These are phyloP conservation scores for Xylariaceae sp. DNA, from an alignment of 2,329 filamentous ascomycete genomes.

Conservation along the genomic window DNA sequence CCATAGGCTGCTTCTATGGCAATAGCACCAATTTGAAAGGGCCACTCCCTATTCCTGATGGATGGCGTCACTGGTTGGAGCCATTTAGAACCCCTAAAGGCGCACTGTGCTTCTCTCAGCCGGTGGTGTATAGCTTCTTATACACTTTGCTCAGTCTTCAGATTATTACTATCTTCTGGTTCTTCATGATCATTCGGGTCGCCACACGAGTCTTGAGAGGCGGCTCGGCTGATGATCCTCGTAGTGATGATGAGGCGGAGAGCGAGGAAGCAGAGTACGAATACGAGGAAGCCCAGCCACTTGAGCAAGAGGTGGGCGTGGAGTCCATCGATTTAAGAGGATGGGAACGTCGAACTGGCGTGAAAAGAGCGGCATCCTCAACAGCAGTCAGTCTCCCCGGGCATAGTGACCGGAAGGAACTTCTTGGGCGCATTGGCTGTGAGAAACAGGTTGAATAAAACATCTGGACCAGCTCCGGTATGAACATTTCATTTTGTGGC, in stretches of 20 bases:
- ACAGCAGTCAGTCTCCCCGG: constrained; percentile 71
- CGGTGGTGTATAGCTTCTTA: constrained; percentile 79
- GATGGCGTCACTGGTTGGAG: constrained; percentile 70
- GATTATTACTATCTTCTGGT: constrained; percentile 83
- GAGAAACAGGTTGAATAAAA: constrained; percentile 71
- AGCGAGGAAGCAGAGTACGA: constrained; percentile 61
- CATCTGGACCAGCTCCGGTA: not conserved
- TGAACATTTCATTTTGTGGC: constrained; percentile 5
- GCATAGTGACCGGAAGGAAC: constrained; percentile 79
- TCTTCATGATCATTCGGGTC: constrained; percentile 84
- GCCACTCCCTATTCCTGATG: constrained; percentile 58
- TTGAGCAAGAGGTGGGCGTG: constrained; percentile 79
- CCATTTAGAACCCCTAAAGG: constrained; percentile 76
- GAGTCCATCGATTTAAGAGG: constrained; percentile 72
- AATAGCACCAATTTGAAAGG: constrained; percentile 60
- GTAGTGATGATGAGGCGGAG: constrained; percentile 85
- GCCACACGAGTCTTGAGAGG: constrained; percentile 81
- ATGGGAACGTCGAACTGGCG: constrained; percentile 64
- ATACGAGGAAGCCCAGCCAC: constrained; percentile 61
- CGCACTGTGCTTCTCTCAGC: constrained; percentile 78
- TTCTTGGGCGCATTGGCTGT: constrained; percentile 82
- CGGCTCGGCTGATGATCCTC: constrained; percentile 79
- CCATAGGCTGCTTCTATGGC: constrained; percentile 74
- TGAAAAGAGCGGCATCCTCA: constrained; percentile 60
- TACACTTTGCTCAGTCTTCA: constrained; percentile 79